These are phyloP conservation scores for Yarrowia divulgata DNA, from an alignment of 805 yeast genomes.

Conservation along the genomic window DNA sequence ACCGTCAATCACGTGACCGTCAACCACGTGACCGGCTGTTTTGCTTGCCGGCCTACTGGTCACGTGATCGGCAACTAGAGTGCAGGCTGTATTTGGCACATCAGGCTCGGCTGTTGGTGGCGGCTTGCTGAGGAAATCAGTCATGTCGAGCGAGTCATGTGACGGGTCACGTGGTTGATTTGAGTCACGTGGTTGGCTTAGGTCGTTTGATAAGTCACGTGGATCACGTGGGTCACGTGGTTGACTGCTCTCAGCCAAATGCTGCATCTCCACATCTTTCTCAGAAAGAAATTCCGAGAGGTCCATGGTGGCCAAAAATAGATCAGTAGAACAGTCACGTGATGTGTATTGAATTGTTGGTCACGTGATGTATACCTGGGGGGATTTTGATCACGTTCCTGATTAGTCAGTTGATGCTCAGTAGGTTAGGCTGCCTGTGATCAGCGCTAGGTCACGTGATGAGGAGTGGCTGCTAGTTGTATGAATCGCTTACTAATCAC, in stretches of 20 bases:
- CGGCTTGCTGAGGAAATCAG: not conserved
- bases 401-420: too few species aligned
- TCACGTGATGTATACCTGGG: too few species aligned
- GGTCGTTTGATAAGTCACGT: not conserved
- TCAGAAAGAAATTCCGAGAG: not conserved
- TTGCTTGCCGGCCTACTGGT: not conserved
- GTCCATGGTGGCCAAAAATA: not conserved
- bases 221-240: not conserved
- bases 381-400: too few species aligned
- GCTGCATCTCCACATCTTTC: not conserved
- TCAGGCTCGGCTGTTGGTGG: not conserved
- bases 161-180: not conserved
- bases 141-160: slow-evolving; percentile 3
- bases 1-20: not conserved
- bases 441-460: too few species aligned
- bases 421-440: too few species aligned
- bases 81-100: slow-evolving; percentile 4
- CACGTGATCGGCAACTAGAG: not conserved
- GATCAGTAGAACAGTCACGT: not conserved
- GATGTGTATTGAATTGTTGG: not conserved
- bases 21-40: not conserved
- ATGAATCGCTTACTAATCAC: too few species aligned
- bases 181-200: too few species aligned
- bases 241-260: not conserved
- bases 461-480: too few species aligned